Percentiles rank a stretch among this genome's conserved stretches.
These are phyloP conservation scores for Phytopythium vexans DNA, from an alignment of 352 stramenopile species.

Conservation along the genomic window DNA sequence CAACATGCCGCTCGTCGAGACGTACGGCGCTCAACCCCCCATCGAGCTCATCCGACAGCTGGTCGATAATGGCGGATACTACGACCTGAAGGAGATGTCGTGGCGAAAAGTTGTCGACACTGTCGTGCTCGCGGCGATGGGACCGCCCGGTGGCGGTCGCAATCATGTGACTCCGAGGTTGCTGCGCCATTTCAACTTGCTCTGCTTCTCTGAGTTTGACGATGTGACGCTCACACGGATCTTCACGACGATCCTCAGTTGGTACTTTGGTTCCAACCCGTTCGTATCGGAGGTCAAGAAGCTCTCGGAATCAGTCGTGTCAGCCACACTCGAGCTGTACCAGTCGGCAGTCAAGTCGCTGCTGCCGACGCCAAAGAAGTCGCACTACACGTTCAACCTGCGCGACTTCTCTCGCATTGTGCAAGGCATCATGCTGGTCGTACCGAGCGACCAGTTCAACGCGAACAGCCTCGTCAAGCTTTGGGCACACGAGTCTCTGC, in stretches of 20 bases:
- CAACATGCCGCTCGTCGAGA: slow-evolving; percentile 96
- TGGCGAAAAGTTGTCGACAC: slow-evolving; percentile 92
- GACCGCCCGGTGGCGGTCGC: slow-evolving; percentile 85
- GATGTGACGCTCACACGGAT: slow-evolving; percentile 91
- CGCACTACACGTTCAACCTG: slow-evolving; percentile 96
- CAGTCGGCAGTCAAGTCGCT: slow-evolving; percentile 78
- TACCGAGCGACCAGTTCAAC: slow-evolving; percentile 77
- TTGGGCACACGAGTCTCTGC: slow-evolving; percentile 93
- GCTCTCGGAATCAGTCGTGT: slow-evolving; percentile 75
- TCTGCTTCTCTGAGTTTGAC: slow-evolving; percentile 94
- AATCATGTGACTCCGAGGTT: slow-evolving; percentile 91
- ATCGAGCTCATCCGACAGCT: slow-evolving; percentile 92
- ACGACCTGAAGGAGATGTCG: slow-evolving; percentile 93
- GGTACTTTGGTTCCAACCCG: slow-evolving; percentile 69
- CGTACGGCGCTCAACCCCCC: slow-evolving; percentile 91
- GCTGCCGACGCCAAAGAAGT: slow-evolving; percentile 93
- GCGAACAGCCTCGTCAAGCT: slow-evolving; percentile 86
- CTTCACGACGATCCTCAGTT: slow-evolving; percentile 90
- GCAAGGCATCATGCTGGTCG: slow-evolving; percentile 91
- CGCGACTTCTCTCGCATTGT: slow-evolving; percentile 93
- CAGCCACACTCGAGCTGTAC: slow-evolving; percentile 91
- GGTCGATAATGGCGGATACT: slow-evolving; percentile 89
- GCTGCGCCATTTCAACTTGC: slow-evolving; percentile 90
- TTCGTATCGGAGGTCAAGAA: slow-evolving; percentile 76
- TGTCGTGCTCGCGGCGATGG: slow-evolving; percentile 90